Percentiles rank a stretch among this genome's conserved stretches.
These are phyloP conservation scores for Hymenoscyphus repandus DNA, from an alignment of 2,329 filamentous ascomycete species.

Conservation along the genomic window DNA sequence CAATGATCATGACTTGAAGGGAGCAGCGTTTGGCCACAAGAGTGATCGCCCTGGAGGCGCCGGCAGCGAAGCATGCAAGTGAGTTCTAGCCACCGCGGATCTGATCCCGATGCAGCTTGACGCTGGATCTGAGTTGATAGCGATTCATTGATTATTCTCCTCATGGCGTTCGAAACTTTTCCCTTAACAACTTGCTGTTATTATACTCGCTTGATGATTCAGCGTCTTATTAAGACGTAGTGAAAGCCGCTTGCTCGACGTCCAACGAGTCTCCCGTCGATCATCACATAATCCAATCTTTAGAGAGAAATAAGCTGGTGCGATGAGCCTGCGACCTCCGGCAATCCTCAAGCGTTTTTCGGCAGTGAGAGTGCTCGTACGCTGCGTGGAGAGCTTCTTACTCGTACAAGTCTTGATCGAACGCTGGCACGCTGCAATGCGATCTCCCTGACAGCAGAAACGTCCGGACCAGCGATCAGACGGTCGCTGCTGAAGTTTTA, in stretches of 20 bases:
- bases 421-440: not conserved
- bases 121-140: constrained; percentile 5
- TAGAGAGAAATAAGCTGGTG: not conserved
- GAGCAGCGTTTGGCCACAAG: not conserved
- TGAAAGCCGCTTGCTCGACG: not conserved
- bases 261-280: not conserved
- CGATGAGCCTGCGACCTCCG: not conserved
- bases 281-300: not conserved
- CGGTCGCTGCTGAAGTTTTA: not conserved
- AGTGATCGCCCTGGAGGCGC: constrained; percentile 1
- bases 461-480: constrained; percentile 2
- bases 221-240: not conserved
- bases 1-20: not conserved
- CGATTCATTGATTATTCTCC: constrained; percentile 1
- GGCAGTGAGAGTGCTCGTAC: constrained; percentile 1
- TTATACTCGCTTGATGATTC: not conserved
- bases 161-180: not conserved
- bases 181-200: not conserved
- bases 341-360: constrained; percentile 5
- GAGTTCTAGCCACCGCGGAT: constrained; percentile 17
- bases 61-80: constrained; percentile 11
- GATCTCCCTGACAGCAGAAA: constrained; percentile 4
- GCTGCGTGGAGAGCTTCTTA: not conserved
- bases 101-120: constrained; percentile 14
- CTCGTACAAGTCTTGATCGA: too few relatives aligned